Percentiles rank a stretch among this genome's conserved stretches.
phyloP scores from a whole-genome alignment of 2,329 filamentous ascomycete genomes.

The Exophiala sp. region DNA sequence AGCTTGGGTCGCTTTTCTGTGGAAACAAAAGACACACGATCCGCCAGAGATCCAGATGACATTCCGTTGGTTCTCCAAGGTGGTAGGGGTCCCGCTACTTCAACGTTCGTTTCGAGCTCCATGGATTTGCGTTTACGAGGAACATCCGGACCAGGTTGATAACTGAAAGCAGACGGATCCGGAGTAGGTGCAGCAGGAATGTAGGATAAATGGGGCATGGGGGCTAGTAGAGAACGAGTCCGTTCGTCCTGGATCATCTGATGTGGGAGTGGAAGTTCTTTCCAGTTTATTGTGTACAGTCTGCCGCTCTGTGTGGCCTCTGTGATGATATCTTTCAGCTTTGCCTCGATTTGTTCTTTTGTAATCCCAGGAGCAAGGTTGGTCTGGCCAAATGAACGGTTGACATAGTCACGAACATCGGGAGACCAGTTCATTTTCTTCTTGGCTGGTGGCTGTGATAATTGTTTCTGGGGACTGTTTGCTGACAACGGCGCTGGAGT shows the following conservation, averaged over 20 bases:
- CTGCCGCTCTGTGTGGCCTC: constrained; percentile 70
- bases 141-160: constrained; percentile 29
- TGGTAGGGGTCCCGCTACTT: constrained; percentile 49
- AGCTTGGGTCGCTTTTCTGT: constrained; percentile 49
- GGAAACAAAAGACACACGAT: constrained; percentile 65
- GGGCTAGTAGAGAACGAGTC: constrained; percentile 32
- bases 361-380: constrained; percentile 63
- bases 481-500: constrained; percentile 30
- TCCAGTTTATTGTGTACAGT: constrained; percentile 77
- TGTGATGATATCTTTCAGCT: constrained; percentile 81
- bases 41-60: constrained; percentile 56
- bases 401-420: constrained; percentile 82
- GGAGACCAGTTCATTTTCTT: constrained; percentile 72
- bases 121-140: constrained; percentile 81
- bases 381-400: constrained; percentile 76
- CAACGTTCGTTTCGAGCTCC: constrained; percentile 55
- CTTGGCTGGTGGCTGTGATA: constrained; percentile 42
- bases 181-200: constrained; percentile 21
- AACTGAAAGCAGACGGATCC: constrained; percentile 12
- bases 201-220: constrained; percentile 24
- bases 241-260: constrained; percentile 73
- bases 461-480: constrained; percentile 29
- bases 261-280: constrained; percentile 77
- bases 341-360: constrained; percentile 72
- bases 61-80: constrained; percentile 74